These are phyloP conservation scores for Xerocomellus dryophilus DNA, from an alignment of 768 basidiomycete genomes.

Conservation along the genomic window DNA sequence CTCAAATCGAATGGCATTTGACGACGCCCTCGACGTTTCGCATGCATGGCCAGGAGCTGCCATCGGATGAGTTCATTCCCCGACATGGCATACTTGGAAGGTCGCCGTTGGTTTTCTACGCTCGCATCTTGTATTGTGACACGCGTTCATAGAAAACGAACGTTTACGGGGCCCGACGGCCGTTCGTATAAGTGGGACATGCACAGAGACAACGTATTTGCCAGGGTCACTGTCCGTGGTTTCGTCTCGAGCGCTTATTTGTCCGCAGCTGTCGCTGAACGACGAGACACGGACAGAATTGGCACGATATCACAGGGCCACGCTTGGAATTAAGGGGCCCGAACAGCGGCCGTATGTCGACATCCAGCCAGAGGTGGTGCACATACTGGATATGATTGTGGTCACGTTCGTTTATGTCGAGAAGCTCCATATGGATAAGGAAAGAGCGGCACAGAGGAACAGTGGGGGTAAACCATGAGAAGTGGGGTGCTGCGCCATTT, in stretches of 20 bases:
- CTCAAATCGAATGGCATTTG: neutral
- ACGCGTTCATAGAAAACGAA: neutral
- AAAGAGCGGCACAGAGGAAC: neutral
- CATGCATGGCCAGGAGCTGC: neutral
- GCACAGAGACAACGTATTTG: neutral
- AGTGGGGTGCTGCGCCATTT: neutral
- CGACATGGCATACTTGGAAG: neutral
- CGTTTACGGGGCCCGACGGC: slow-evolving; percentile 27
- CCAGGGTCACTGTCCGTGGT: neutral
- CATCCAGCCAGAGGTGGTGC: neutral
- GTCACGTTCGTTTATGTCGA: slow-evolving; percentile 1
- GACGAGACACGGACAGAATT: slow-evolving; percentile 1
- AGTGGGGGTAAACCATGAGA: neutral
- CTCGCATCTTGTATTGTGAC: neutral
- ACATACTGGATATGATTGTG: neutral
- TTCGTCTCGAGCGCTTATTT: neutral
- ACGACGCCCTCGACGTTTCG: neutral
- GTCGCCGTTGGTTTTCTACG: neutral
- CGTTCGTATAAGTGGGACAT: slow-evolving; percentile 27
- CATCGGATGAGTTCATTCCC: neutral
- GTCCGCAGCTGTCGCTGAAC: neutral
- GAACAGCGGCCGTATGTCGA: neutral
- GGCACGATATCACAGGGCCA: neutral
- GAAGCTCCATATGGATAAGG: neutral
- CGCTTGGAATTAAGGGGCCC: neutral